Percentiles rank a stretch among this genome's conserved stretches.
phyloP scores from a whole-genome alignment of 192 early-diverging fungal species.

The Jimgerdemannia lactiflua region DNA sequence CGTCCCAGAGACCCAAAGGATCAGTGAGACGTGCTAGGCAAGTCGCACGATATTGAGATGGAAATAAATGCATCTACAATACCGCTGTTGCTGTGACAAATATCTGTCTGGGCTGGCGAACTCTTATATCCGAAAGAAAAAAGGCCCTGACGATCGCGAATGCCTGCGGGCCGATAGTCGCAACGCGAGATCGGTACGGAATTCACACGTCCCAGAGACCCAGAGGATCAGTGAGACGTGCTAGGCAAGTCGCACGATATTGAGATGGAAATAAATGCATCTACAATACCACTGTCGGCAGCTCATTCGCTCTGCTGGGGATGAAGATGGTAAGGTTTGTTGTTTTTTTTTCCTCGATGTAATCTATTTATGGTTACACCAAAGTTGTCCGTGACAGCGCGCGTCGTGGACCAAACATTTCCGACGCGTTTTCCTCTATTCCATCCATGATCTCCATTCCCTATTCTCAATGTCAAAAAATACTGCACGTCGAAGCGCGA shows the following conservation, averaged over 20 bases:
- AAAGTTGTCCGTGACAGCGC: background rate
- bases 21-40: background rate
- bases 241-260: background rate
- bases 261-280: background rate
- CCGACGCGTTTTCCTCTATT: background rate
- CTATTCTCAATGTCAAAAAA: background rate
- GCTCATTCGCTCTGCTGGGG: background rate
- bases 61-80: background rate
- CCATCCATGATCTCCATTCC: too few species aligned
- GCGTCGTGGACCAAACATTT: background rate
- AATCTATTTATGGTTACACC: background rate
- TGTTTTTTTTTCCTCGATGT: background rate
- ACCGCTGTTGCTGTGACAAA: background rate
- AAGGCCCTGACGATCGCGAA: background rate
- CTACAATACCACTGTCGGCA: background rate
- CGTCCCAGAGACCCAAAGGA: background rate
- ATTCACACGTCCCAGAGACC: background rate
- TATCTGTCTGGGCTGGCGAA: background rate
- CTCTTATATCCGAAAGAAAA: background rate
- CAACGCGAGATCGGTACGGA: background rate
- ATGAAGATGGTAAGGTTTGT: background rate
- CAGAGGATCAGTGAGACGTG: background rate
- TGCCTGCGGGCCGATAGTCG: background rate
- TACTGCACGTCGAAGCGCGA: background rate
- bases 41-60: background rate